Base-by-base conservation (phyloP, 257 asterid species). In the Misopates orontium region DNA sequence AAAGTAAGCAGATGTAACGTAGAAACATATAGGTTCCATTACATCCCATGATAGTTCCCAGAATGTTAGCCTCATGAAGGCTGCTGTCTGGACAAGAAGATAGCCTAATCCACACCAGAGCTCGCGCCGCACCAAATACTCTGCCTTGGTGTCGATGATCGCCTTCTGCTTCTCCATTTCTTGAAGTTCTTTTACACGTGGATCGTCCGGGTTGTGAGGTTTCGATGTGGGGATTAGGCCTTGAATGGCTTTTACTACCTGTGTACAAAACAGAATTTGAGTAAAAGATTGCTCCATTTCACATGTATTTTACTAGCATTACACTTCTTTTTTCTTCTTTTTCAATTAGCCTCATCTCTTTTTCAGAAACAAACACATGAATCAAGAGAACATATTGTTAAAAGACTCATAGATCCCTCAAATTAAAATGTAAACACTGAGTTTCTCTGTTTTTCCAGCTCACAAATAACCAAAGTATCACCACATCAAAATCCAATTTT, bases 31-130 rank as follows among this genome's bases (percentile, higher is more conserved):
- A 0, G 98, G 98, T 64, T 92, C 98, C 98, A 92, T 92, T 0
- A 92, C 97, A 64, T 92, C 98, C 98, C 98, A 92, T 0, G 98
- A 28, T 0, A 92, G 85, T 54, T 92, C 98, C 98, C 98, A 92
- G 56, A 92, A 92, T 13, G 98, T 92, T 25, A 92, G 79, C 77
- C 98, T 76, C 97, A 92, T 89, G 80, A 87, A 87, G n/a, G 84
- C 95, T 4, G 87, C 87, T 42, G 98, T 92, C 58, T 92, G 98
- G 75, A 84, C 73, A 20, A 79, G 60, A 2, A 92, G 66, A 74
- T 64, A 85, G 1, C 84, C 95, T 10, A 92, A 78, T 39, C 98
- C 98, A 41, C 80, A 72, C 93, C 88, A 82, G 7, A 92, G 89
- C 75, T 92, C 98, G 7, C 83, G 74, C 0, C 77, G 83, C 2